Evolutionary conservation across 2,329 filamentous ascomycete species (phyloP), one percentile per base, ranked within the genome.

Genomic region (Cryphonectria naterciae): DNA sequence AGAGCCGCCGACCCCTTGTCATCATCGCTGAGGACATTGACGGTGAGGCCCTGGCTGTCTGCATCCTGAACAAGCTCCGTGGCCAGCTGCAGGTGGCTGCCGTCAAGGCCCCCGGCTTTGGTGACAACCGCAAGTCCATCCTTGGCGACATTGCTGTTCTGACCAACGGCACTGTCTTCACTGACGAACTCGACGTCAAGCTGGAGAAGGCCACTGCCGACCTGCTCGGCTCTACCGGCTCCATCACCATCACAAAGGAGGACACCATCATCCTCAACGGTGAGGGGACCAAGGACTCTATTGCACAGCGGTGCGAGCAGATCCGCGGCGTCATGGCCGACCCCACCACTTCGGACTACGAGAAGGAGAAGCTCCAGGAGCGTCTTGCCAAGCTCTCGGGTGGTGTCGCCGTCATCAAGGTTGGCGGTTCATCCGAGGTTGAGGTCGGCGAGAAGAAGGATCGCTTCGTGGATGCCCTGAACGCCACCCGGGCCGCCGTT

Each of bases 371-470:
- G 91, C 93, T 99, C 75, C 96, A 98, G 87, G 96, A 99, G 88
- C 96, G 96, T 86, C 93, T 99, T 73, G 96, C 96, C 77, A 99
- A 99, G 91, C 93, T 99, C 76, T 98, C 96, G 76, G 96, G 96
- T 75, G 96, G 96, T 89, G 96, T 99, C 78, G 96, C 96, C 78
- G 96, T 99, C 84, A 98, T 99, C 89, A 98, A 97, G 90, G 96
- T 99, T 74, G 96, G 96, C 78, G 96, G 96, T 82, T 89, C 95
- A 75, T 98, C 95, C 74, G 96, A 99, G 86, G 95, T 99, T 75
- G 96, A 99, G 88, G 96, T 99, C 70, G 92, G 95, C 77, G 96
- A 99, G 91, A 99, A 99, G 94, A 99, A 99, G 91, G 96, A 99
- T 84, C 94, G 96, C 82, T 97, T 98, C 78, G 96, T 99, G 74